Base-by-base conservation (phyloP, 495 filamentous ascomycete species). In the Aspergillus sclerotioniger region DNA sequence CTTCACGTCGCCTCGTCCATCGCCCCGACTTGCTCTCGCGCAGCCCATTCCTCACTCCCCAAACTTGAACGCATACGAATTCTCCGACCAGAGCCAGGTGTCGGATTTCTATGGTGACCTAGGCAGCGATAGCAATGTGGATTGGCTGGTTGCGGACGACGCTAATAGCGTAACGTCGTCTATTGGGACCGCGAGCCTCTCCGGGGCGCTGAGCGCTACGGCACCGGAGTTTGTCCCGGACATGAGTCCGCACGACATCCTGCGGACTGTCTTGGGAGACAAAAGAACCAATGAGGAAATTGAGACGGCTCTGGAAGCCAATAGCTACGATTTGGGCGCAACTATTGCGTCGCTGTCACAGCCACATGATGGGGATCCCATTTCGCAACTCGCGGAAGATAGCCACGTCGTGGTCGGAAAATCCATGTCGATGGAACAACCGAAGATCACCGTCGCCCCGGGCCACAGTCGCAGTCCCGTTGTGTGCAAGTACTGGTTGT, bases 201-300 rank as follows among this genome's bases (percentile, higher is more conserved):
- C 82, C 54, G 88, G 83, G 20, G 78, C 88, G 29, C 87, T 90
- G 59, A 89, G 88, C 54, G 87, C 87, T 17, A 89, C 87, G 8
- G 87, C 91, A 15, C 86, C 92, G 55, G 95, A 90, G 65, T 83
- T 90, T 58, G 85, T 90, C 28, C 84, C 87, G 33, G 92, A 98
- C 65, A 99, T 99, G 95, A 94, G 90, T 51, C 92, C 95, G 3
- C 95, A 96, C 76, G 95, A 99, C 71, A 99, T 99, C 80, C 79
- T 99, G 44, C 89, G 95, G 50, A 96, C 92, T 10, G 94, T 99
- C 31, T 79, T 99, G 33, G 91, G 93, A 10, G 91, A 92, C 65
- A 86, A 88, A 57, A 87, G 88, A 62, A 85, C 89, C 15, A 93
- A 98, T 64, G 93, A 97, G 53, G 95, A 99, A 69, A 92, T 98